A percentile compares a stretch with the other conserved stretches of the same genome.
Conservation (phyloP, 225 moss, liverwort and hornwort genomes). For the Bryoerythrophyllum caledonicum region DNA sequence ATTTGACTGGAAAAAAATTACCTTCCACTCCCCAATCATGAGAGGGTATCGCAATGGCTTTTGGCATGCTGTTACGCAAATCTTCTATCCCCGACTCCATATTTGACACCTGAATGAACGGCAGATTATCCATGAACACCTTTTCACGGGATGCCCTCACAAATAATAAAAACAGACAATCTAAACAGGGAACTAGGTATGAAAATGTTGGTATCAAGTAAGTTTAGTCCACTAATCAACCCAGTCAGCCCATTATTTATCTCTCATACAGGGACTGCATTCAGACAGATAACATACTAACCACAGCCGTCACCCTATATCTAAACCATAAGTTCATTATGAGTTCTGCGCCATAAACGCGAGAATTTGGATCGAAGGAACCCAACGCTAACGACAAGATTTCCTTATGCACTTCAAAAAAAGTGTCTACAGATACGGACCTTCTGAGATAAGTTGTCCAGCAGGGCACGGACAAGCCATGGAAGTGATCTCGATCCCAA, state of each 20-base stretch:
- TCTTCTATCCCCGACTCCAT: conserved; percentile 86
- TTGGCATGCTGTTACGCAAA: conserved; percentile 73
- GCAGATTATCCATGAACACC: conserved; percentile 15
- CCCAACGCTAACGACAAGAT: conserved; percentile 4
- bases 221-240: neutral
- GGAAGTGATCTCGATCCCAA: conserved; percentile 94
- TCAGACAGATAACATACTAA: conserved; percentile 5
- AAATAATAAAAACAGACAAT: neutral
- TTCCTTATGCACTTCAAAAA: neutral
- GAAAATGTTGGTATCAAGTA: conserved; percentile 6
- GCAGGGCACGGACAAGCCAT: conserved; percentile 94
- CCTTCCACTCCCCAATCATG: conserved; percentile 99
- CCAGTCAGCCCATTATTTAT: conserved; percentile 1
- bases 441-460: conserved; percentile 94
- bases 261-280: conserved; percentile 11
- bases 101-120: conserved; percentile 54
- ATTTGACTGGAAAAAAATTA: conserved; percentile 15
- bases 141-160: neutral
- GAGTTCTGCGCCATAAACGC: neutral
- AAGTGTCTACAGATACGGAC: conserved; percentile 27
- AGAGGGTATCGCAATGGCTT: conserved; percentile 88
- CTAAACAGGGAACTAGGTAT: conserved; percentile 1
- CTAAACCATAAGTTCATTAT: neutral
- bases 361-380: neutral
- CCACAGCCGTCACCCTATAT: neutral